Base-by-base conservation (phyloP, 2,329 filamentous ascomycete genomes). In the Bipolaris oryzae region DNA sequence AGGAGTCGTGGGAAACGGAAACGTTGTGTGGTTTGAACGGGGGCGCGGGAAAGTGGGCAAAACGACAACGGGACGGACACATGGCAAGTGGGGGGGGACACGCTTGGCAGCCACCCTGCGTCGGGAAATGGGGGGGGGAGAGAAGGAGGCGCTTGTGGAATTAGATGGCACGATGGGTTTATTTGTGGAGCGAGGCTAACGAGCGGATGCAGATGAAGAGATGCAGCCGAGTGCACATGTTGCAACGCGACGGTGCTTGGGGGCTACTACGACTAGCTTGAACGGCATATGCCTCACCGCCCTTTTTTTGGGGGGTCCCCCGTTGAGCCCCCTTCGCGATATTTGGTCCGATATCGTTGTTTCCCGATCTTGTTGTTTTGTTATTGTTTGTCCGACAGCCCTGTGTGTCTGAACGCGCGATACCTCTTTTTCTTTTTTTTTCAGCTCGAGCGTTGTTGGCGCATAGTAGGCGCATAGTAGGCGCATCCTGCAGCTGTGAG, bases 361-460 rank as follows among this genome's bases (percentile, higher is more conserved):
- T 38, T 45, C 20, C 33, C 41, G 10, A 13, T 39, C 42, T 39
- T 34, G n/a, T n/a, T n/a, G n/a, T 31, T 42, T 31, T 13, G 5
- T 18, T 18, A 34, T 39, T 34, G 16, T 35, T 31, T 13, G 15
- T 18, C 16, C 21, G 1, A 18, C 31, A 35, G 16, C 21, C n/a
- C n/a, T n/a, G 20, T 51, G 33, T n/a, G 20, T 34, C 35, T 0
- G 9, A 44, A 7, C 13, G 38, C 47, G 47, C 47, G 34, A 51
- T 51, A 51, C 25, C 41, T 54, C 0, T 42, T 21, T 21, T 18
- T 45, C 28, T 45, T 33, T 43, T 7, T 6, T 46, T 35, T 9
- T 46, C 18, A 16, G 20, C 15, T 21, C 50, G 47, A 35, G 37
- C 11, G 11, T 55, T 52, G 21, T 51, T 15, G 48, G 41, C 53